Evolutionary conservation across 176 grass and related monocot genomes (phyloP).

Genomic region (Avena insularis): DNA sequence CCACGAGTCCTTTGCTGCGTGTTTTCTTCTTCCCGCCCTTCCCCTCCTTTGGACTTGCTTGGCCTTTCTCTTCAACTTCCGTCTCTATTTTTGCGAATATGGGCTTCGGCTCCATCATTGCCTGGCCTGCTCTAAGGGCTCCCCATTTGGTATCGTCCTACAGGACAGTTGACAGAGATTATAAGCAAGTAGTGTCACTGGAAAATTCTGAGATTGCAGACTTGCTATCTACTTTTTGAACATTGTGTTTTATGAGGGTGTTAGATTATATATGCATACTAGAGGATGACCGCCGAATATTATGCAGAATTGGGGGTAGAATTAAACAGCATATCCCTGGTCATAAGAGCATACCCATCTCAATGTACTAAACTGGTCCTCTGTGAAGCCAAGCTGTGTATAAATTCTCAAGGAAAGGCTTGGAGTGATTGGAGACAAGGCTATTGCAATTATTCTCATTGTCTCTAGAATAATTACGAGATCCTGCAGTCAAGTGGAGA

Average conservation of each 20-base stretch:
- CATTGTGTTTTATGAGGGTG: not conserved
- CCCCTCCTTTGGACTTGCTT: slow-evolving; percentile 50
- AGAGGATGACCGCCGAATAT: not conserved
- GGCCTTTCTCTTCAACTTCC: slow-evolving; percentile 42
- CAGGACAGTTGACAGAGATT: slow-evolving; percentile 22
- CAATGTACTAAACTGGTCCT: slow-evolving; percentile 70
- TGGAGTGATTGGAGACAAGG: slow-evolving; percentile 78
- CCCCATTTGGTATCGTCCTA: slow-evolving; percentile 93
- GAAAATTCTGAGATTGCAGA: not conserved
- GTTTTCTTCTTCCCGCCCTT: slow-evolving; percentile 71
- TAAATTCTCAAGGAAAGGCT: slow-evolving; percentile 86
- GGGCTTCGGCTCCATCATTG: slow-evolving; percentile 82
- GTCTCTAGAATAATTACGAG: slow-evolving; percentile 93
- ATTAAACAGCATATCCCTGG: slow-evolving; percentile 29
- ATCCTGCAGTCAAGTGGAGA: slow-evolving; percentile 63
- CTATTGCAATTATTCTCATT: slow-evolving; percentile 92
- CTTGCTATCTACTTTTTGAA: not conserved
- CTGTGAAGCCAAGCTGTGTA: slow-evolving; percentile 81
- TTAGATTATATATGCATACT: not conserved
- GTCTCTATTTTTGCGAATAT: slow-evolving; percentile 81
- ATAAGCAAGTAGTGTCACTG: not conserved
- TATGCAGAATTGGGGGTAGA: not conserved
- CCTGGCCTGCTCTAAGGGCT: slow-evolving; percentile 70
- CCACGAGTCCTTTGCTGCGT: slow-evolving; percentile 65
- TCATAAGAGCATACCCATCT: slow-evolving; percentile 74